Percentiles rank a stretch among this genome's conserved stretches.
These are phyloP conservation scores for Acanthamoeba culbertsoni DNA, from an alignment of 208 protist species.

Conservation along the genomic window DNA sequence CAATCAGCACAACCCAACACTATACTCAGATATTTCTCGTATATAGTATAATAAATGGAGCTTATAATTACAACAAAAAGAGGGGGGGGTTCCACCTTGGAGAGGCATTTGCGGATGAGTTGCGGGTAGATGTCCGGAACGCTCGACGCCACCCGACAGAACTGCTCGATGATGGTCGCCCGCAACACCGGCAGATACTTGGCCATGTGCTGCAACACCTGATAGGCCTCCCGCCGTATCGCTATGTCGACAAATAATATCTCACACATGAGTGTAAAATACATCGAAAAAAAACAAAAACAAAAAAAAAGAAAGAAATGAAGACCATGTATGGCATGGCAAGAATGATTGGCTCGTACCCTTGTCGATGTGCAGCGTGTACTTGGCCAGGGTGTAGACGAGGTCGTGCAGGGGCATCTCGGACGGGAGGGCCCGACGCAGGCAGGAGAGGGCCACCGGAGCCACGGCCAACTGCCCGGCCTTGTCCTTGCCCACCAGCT, in stretches of 20 bases:
- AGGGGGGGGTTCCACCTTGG: not conserved
- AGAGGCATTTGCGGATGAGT: conserved; percentile 31
- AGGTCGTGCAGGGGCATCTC: conserved; percentile 44
- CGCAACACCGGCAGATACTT: not conserved
- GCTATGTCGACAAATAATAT: not conserved
- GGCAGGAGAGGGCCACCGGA: not conserved
- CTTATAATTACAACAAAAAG: no score
- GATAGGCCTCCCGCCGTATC: not conserved
- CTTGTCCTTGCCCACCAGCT: conserved; percentile 32
- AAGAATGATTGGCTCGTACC: not conserved
- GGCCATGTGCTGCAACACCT: conserved; percentile 49
- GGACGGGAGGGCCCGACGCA: not conserved
- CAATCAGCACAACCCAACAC: not conserved
- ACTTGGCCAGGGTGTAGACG: conserved; percentile 42
- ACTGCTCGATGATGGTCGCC: conserved; percentile 27
- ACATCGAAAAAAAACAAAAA: not conserved
- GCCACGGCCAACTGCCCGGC: conserved; percentile 1
- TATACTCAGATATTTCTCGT: no score
- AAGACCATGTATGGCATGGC: not conserved
- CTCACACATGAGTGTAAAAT: not conserved
- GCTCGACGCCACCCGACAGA: not conserved
- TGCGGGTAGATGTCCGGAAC: conserved; percentile 42
- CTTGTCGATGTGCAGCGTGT: conserved; percentile 39
- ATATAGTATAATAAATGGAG: no score
- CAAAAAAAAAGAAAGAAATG: not conserved